Evolutionary conservation across 148 eudicot genomes (phyloP).

Genomic region (Talinum fruticosum): DNA sequence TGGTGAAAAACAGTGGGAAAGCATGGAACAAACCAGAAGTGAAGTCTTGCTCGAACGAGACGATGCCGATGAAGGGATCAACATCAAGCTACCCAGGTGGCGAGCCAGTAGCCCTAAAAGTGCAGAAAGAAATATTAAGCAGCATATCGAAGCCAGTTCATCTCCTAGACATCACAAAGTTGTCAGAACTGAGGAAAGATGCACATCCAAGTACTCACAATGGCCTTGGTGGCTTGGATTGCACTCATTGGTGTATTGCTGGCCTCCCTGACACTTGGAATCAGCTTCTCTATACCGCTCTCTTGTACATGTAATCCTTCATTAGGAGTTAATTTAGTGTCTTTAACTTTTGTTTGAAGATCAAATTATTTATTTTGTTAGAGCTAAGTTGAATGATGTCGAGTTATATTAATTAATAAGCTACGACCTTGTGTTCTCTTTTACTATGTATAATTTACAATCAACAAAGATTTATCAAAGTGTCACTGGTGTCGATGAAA

Average conservation of each 20-base stretch:
- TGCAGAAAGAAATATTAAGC: constrained; percentile 41
- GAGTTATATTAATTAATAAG: no score
- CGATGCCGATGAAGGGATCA: constrained; percentile 39
- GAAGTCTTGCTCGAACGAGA: constrained; percentile 36
- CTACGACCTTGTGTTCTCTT: no score
- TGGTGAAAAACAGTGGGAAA: constrained; percentile 34
- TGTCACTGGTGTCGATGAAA: no score
- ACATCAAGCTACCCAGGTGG: constrained; percentile 25
- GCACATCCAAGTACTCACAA: constrained; percentile 53
- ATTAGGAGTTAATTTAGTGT: no score
- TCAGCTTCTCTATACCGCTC: constrained; percentile 33
- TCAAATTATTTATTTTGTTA: no score
- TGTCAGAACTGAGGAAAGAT: constrained; percentile 56
- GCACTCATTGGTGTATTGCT: constrained; percentile 71
- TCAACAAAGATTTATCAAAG: no score
- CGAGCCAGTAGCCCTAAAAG: constrained; percentile 31
- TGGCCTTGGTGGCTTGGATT: constrained; percentile 37
- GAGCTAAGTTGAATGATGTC: no score
- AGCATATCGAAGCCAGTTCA: constrained; percentile 35
- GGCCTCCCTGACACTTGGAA: constrained; percentile 77
- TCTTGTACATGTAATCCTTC: no score
- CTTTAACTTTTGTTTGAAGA: no score
- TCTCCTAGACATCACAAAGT: constrained; percentile 44
- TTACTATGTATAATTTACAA: no score
- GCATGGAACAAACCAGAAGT: constrained; percentile 49